These are phyloP conservation scores for Fusarium humuli DNA, from an alignment of 2,329 filamentous ascomycete species.

Conservation along the genomic window DNA sequence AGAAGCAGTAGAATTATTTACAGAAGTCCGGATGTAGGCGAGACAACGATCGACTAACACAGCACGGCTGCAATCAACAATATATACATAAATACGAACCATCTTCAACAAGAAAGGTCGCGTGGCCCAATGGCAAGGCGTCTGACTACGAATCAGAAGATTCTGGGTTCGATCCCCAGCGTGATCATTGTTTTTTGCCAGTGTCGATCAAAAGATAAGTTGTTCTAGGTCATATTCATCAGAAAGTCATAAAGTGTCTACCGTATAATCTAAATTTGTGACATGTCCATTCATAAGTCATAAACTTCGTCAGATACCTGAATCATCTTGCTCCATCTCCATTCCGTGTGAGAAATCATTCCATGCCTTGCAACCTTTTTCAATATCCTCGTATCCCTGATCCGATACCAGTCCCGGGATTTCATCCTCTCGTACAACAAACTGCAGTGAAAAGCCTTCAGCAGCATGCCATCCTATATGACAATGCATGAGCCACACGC, in stretches of 20 bases:
- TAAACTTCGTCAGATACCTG: slow-evolving; percentile 26
- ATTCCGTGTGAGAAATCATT: slow-evolving; percentile 21
- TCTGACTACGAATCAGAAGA: slow-evolving; percentile 52
- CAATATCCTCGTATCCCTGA: slow-evolving; percentile 22
- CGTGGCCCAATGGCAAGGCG: slow-evolving; percentile 50
- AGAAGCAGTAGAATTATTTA: not conserved
- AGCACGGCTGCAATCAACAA: rapidly evolving
- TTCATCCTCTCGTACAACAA: slow-evolving; percentile 40
- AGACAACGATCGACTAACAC: not conserved
- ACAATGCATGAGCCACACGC: slow-evolving; percentile 64
- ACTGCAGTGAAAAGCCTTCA: slow-evolving; percentile 42
- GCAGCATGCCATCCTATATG: slow-evolving; percentile 54
- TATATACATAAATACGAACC: rapidly evolving
- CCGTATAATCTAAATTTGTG: not conserved
- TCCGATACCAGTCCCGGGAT: slow-evolving; percentile 34
- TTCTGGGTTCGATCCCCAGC: slow-evolving; percentile 49
- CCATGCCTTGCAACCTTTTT: slow-evolving; percentile 33
- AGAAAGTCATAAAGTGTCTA: not conserved
- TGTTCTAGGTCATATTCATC: not conserved
- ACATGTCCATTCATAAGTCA: not conserved
- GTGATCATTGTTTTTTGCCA: slow-evolving; percentile 9
- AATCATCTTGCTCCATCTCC: slow-evolving; percentile 38
- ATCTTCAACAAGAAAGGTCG: slow-evolving; percentile 9
- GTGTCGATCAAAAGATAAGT: not conserved
- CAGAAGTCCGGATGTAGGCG: not conserved